Evolutionary conservation across 345 rosid genomes (phyloP), one percentile per base, ranked within the genome.

Genomic region (Salix suchowensis): DNA sequence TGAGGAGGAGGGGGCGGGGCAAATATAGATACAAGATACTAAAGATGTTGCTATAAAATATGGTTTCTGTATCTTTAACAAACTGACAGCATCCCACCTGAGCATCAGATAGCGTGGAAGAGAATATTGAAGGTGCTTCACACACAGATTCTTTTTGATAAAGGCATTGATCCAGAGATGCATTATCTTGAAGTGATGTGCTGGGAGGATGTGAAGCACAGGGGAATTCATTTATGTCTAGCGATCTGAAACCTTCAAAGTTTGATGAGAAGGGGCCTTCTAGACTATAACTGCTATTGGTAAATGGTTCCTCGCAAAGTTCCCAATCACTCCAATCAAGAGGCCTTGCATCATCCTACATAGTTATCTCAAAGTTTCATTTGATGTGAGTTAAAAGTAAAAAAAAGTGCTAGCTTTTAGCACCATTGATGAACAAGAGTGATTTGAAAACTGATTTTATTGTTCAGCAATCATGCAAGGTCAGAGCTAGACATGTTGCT

Each of bases 281-380:
- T 65, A 70, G 50, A 72, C 46, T 32, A 78, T 60, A 60, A 76
- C 44, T 66, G 64, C 50, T 46, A 67, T 52, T 76, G n/a, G 55
- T 48, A 68, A 74, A 76, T 37, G 74, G 39, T 78, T 87, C 73
- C 78, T 86, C 92, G 50, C 58, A 58, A 85, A 93, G 87, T 16
- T 73, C 78, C 97, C 94, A 92, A 68, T 85, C 80, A 75, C 80
- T 88, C 99, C 99, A 96, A 84, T 93, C 95, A 85, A 90, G 77
- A 78, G 83, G 39, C 74, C 30, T 74, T 67, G 60, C 77, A 73
- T 77, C 86, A 78, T 89, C 92, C 87, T 90, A 82, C 79, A 81
- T 40, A 74, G 39, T 76, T 79, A 36, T 13, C 70, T 40, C 66
- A 65, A 65, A 80, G 60, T 30, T 73, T 71, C 62, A 67, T 7